phyloP scores from a whole-genome alignment of 2,329 filamentous ascomycete genomes.

The Colletotrichum neosansevieriae region DNA sequence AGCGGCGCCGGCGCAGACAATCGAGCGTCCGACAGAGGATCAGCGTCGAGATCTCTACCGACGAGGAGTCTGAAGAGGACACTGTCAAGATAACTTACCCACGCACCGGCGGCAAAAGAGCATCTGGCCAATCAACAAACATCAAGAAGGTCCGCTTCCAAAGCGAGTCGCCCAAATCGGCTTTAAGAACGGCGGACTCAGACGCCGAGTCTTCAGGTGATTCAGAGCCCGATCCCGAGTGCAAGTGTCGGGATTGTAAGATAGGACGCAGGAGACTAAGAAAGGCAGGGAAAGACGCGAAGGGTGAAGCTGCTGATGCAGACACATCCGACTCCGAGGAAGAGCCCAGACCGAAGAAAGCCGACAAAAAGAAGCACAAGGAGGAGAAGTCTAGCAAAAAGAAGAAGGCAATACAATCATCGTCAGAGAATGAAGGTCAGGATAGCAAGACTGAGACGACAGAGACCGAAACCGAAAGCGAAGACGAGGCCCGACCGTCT shows the following conservation, averaged over 20 bases:
- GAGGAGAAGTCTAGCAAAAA: slow-evolving; percentile 22
- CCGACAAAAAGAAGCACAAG: slow-evolving; percentile 34
- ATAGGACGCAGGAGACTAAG: slow-evolving; percentile 26
- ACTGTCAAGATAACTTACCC: slow-evolving; percentile 63
- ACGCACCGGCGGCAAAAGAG: slow-evolving; percentile 47
- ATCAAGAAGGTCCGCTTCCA: slow-evolving; percentile 61
- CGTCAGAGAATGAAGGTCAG: slow-evolving; percentile 33
- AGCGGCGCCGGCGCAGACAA: slow-evolving; percentile 28
- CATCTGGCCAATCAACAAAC: slow-evolving; percentile 22
- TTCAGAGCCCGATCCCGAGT: not conserved
- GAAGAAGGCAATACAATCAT: slow-evolving; percentile 37
- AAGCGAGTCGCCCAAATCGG: slow-evolving; percentile 50
- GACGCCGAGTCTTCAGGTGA: slow-evolving; percentile 30
- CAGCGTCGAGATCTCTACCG: slow-evolving; percentile 58
- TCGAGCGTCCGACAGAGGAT: slow-evolving; percentile 45
- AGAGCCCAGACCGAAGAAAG: slow-evolving; percentile 17
- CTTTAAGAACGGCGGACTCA: slow-evolving; percentile 50
- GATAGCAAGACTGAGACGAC: slow-evolving; percentile 42
- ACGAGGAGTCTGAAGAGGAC: slow-evolving; percentile 65
- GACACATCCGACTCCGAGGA: slow-evolving; percentile 38
- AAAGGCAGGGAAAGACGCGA: slow-evolving; percentile 16
- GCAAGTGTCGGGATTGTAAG: slow-evolving; percentile 26
- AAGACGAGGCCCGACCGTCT: slow-evolving; percentile 24
- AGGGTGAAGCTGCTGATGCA: slow-evolving; percentile 12
- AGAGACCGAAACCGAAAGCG: slow-evolving; percentile 43